Percentiles rank a stretch among this genome's conserved stretches.
Conservation (phyloP, 2,329 filamentous ascomycete genomes). For the Nemania sp. region DNA sequence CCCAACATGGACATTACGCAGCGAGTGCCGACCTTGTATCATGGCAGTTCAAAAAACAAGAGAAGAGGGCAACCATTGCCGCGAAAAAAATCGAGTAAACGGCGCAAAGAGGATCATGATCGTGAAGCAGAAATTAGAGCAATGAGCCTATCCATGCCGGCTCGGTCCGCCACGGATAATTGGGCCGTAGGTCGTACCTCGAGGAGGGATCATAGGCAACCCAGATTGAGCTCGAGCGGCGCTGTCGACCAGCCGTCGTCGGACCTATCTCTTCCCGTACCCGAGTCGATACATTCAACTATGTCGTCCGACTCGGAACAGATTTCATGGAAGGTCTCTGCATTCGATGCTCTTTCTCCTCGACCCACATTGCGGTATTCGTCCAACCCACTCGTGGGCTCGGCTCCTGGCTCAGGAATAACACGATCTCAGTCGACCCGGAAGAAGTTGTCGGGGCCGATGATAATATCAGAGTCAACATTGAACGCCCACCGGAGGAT, state of each 20-base stretch:
- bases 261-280: constrained; percentile 79
- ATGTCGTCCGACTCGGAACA: constrained; percentile 81
- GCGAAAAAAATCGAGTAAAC: constrained; percentile 80
- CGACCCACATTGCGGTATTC: constrained; percentile 85
- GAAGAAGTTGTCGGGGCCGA: constrained; percentile 63
- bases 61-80: constrained; percentile 70
- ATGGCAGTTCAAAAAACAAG: constrained; percentile 66
- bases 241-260: constrained; percentile 73
- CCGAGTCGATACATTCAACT: constrained; percentile 80
- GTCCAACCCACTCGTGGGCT: constrained; percentile 69
- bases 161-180: constrained; percentile 70
- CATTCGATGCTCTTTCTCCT: constrained; percentile 84
- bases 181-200: constrained; percentile 70
- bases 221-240: constrained; percentile 65
- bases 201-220: constrained; percentile 74
- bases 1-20: constrained; percentile 42
- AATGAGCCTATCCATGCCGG: constrained; percentile 78
- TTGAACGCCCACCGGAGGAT: constrained; percentile 72
- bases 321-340: constrained; percentile 82
- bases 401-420: constrained; percentile 59
- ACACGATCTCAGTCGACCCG: constrained; percentile 63
- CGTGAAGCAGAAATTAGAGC: constrained; percentile 90
- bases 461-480: constrained; percentile 70
- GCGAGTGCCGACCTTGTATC: constrained; percentile 66
- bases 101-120: constrained; percentile 78